phyloP scores from a whole-genome alignment of 352 stramenopile genomes.

The Globisporangium sylvaticum region DNA sequence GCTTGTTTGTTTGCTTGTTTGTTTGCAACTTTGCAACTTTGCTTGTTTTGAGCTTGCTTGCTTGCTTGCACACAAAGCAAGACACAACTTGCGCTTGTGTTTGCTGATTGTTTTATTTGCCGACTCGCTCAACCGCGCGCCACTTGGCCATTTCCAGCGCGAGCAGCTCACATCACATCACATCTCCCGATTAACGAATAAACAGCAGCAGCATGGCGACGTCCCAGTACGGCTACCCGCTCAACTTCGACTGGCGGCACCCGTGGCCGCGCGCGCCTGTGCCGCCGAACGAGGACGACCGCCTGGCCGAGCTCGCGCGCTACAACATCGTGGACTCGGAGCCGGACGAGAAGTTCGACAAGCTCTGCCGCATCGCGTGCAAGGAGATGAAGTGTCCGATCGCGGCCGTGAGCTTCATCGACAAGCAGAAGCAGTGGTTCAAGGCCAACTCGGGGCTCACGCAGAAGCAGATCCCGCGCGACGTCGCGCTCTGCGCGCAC shows the following conservation, averaged over 20 bases:
- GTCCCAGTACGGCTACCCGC: conserved; percentile 64
- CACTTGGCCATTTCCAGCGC: not conserved
- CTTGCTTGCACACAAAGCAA: not conserved
- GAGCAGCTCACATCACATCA: not conserved
- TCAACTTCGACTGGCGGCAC: conserved; percentile 86
- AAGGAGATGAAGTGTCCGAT: conserved; percentile 89
- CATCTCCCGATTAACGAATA: not conserved
- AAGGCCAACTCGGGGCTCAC: conserved; percentile 83
- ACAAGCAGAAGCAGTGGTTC: conserved; percentile 87
- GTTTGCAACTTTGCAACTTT: no score
- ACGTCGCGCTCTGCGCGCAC: conserved; percentile 79
- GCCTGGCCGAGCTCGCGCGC: conserved; percentile 51
- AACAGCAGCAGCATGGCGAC: not conserved
- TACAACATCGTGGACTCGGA: conserved; percentile 84
- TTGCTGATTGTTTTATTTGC: not conserved
- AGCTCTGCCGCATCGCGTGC: conserved; percentile 83
- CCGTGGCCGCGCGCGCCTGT: conserved; percentile 72
- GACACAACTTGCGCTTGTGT: not conserved
- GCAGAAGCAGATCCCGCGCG: conserved; percentile 79
- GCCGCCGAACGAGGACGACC: conserved; percentile 67
- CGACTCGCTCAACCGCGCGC: not conserved
- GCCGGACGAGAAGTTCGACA: conserved; percentile 84
- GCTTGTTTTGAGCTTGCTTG: not conserved
- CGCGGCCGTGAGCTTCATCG: conserved; percentile 81
- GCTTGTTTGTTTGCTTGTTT: not conserved